A percentile compares a stretch with the other conserved stretches of the same genome.
phyloP scores from a whole-genome alignment of 352 stramenopile species.

The Phytophthora podocarpi region DNA sequence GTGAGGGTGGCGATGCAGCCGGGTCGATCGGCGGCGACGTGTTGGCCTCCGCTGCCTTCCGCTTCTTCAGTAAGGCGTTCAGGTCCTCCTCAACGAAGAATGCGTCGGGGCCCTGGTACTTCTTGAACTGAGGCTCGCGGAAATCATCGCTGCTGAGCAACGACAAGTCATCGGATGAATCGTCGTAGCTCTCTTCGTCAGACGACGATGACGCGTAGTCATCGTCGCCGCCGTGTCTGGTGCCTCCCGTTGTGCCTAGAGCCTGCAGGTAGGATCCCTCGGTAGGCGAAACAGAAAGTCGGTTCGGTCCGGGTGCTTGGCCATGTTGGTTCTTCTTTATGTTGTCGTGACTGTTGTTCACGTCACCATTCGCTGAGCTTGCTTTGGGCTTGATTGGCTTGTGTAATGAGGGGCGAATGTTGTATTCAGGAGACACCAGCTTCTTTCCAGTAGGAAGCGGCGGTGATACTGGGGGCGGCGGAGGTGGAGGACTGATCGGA shows the following conservation, averaged over 20 bases:
- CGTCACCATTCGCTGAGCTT: neutral
- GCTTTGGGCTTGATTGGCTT: constrained; percentile 14
- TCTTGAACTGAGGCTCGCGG: constrained; percentile 33
- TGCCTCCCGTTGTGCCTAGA: constrained; percentile 36
- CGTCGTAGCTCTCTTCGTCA: constrained; percentile 43
- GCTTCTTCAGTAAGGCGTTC: constrained; percentile 34
- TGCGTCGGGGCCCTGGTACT: constrained; percentile 24
- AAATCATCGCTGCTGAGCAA: constrained; percentile 39
- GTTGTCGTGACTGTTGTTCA: constrained; percentile 23
- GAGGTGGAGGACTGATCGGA: constrained; percentile 18
- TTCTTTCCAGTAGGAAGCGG: constrained; percentile 15
- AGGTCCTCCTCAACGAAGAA: constrained; percentile 54
- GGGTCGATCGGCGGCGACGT: constrained; percentile 10
- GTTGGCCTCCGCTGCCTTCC: constrained; percentile 16
- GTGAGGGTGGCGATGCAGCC: constrained; percentile 20
- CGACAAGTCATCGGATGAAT: constrained; percentile 41
- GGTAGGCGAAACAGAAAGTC: constrained; percentile 17
- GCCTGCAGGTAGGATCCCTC: constrained; percentile 31
- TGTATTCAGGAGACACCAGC: constrained; percentile 2
- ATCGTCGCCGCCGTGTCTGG: constrained; percentile 27
- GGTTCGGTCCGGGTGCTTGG: neutral
- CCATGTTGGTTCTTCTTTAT: constrained; percentile 12
- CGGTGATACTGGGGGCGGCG: constrained; percentile 2
- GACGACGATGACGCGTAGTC: constrained; percentile 38
- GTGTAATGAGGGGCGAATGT: constrained; percentile 4